Evolutionary conservation across 1,284 basidiomycete genomes (phyloP).

Genomic region (Pseudozyma sp.): DNA sequence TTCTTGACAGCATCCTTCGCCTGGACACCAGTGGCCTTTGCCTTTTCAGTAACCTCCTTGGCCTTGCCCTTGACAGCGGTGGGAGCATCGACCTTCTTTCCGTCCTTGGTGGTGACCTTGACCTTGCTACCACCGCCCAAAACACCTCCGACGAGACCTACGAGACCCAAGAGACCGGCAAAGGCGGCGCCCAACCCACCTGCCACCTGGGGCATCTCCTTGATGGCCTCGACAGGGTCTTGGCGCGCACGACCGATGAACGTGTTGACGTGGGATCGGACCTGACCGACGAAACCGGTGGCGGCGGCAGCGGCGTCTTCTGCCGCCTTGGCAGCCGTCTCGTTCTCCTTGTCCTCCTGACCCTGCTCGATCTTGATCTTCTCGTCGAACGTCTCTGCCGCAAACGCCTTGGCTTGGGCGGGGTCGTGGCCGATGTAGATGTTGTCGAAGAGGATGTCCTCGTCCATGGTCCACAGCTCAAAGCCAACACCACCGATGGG

Average conservation of each 20-base stretch:
- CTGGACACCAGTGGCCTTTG: constrained; percentile 55
- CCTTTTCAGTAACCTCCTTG: constrained; percentile 39
- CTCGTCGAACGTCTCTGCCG: constrained; percentile 59
- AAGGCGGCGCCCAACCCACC: constrained; percentile 58
- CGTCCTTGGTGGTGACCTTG: constrained; percentile 48
- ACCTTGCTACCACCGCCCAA: constrained; percentile 44
- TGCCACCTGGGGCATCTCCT: constrained; percentile 60
- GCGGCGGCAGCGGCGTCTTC: constrained; percentile 26
- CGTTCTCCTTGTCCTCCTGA: constrained; percentile 49
- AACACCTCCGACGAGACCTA: constrained; percentile 54
- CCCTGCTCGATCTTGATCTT: constrained; percentile 66
- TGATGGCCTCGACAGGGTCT: constrained; percentile 61
- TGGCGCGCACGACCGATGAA: constrained; percentile 48
- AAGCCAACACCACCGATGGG: constrained; percentile 66
- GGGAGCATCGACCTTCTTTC: constrained; percentile 54
- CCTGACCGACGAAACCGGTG: constrained; percentile 40
- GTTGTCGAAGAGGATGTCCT: constrained; percentile 68
- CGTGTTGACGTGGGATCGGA: constrained; percentile 42
- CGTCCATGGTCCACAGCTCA: constrained; percentile 68
- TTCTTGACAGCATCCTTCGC: constrained; percentile 56
- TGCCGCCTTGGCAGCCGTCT: constrained; percentile 33
- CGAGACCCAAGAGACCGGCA: constrained; percentile 54
- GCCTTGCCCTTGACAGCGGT: constrained; percentile 44
- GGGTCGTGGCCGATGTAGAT: constrained; percentile 66
- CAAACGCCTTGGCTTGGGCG: constrained; percentile 59